Base-by-base conservation (phyloP, 768 basidiomycete genomes). In the Lyophyllum decastes region DNA sequence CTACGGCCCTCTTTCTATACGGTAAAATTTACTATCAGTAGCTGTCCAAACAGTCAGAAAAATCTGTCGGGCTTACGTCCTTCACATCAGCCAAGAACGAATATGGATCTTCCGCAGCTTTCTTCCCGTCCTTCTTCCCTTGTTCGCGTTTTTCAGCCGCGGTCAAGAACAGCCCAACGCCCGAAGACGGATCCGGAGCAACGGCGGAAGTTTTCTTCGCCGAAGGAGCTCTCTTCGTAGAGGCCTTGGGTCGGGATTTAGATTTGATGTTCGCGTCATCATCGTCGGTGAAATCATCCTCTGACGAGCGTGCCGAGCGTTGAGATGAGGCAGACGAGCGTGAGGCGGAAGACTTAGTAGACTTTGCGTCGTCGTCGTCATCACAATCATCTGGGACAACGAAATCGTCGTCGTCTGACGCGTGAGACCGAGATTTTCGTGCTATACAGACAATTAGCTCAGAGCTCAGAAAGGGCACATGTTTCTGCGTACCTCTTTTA, bases 41-140 rank as follows among this genome's bases (percentile, higher is more conserved):
- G n/a, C 2, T 7, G 25, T 34, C 9, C 40, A 33, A 30, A 44
- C n/a, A 10, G 44, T 35, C 12, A 34, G 4, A 40, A 53, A 7
- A 12, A 56, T 38, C 38, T 3, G 73, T 30, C 30, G 5, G 4
- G 30, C 82, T 51, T 64, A 89, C 90, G 76, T 96, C 95, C 72
- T 73, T 82, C 16, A 85, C 72, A 63, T 94, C 85, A 16, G 72
- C 64, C 53, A 96, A 76, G 76, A 95, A 96, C 33, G 78, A 66
- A 69, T 87, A 97, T 1, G 91, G 85, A 57, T 85, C 81, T 57
- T 98, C 94, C 7, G 82, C 73, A 2, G 86, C 79, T 68, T 92
- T 88, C 76, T 96, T 95, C 55, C 89, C 87, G 14, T 85, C 84
- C 70, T 94, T 96, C 70, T 87, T 89, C 35, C 85, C 82, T 66